Evolutionary conservation across 495 filamentous ascomycete genomes (phyloP).

Genomic region (Podospora bellae-mahoneyi): DNA sequence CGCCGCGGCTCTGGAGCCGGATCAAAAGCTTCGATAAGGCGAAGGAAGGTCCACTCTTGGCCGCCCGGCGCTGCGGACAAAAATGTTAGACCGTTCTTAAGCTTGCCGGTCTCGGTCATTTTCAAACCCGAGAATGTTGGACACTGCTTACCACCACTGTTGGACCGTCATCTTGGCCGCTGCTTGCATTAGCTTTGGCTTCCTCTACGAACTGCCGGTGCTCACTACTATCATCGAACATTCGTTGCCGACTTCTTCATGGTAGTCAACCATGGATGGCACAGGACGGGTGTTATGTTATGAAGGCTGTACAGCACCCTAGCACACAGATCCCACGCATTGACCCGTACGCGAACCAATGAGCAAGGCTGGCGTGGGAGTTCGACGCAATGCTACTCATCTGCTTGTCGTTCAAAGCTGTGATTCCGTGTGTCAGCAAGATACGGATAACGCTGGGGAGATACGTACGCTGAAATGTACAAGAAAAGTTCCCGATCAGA

Average conservation of each 20-base stretch:
- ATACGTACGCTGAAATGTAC: background rate
- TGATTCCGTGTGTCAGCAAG: background rate
- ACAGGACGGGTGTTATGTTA: background rate
- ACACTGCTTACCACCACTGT: background rate
- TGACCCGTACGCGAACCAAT: background rate
- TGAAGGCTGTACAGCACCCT: background rate
- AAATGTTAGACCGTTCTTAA: background rate
- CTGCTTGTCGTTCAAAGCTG: background rate
- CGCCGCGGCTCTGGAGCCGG: conserved; percentile 14
- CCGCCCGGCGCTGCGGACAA: background rate
- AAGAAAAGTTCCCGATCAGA: background rate
- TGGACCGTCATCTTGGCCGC: background rate
- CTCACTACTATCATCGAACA: background rate
- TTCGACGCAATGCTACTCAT: background rate
- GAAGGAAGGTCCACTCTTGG: conserved; percentile 1
- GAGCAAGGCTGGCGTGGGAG: background rate
- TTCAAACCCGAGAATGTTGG: background rate
- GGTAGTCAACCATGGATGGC: background rate
- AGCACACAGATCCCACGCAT: background rate
- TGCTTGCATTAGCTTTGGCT: background rate
- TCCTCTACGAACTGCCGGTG: background rate
- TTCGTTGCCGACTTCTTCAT: background rate
- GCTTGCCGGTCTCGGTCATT: background rate
- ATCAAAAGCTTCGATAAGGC: conserved; percentile 6
- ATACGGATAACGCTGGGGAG: background rate